These are phyloP conservation scores for Salix caprea DNA, from an alignment of 345 rosid genomes.

Conservation along the genomic window DNA sequence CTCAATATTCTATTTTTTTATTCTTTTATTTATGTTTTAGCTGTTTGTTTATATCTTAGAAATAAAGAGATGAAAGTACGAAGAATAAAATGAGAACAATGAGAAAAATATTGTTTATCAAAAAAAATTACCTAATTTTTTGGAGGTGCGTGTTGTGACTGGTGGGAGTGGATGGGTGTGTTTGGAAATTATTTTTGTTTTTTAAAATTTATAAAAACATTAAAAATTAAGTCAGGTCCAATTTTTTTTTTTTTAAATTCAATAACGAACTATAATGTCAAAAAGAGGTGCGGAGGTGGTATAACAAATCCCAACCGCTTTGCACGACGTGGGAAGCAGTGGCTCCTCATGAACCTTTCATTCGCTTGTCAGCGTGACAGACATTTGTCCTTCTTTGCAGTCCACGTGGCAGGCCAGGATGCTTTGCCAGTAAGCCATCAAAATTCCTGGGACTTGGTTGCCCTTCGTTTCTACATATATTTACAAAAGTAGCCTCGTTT, in stretches of 20 bases:
- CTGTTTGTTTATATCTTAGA: too few relatives aligned
- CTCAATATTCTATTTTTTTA: too few relatives aligned
- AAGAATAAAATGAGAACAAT: too few relatives aligned
- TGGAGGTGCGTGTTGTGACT: neutral
- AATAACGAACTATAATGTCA: too few relatives aligned
- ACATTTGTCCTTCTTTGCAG: constrained; percentile 10
- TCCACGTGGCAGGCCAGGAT: constrained; percentile 20
- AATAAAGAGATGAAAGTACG: too few relatives aligned
- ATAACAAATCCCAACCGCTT: neutral
- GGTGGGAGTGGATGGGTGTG: neutral
- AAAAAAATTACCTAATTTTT: neutral
- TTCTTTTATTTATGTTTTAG: too few relatives aligned
- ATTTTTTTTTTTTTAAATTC: too few relatives aligned
- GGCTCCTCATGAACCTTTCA: neutral
- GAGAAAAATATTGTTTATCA: neutral
- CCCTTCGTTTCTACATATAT: neutral
- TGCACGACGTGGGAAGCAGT: neutral
- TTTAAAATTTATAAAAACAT: too few relatives aligned
- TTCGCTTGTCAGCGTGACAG: constrained; percentile 2
- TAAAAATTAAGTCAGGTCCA: too few relatives aligned
- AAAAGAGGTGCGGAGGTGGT: neutral
- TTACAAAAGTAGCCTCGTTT: neutral
- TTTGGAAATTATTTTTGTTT: too few relatives aligned
- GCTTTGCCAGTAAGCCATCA: constrained; percentile 1
- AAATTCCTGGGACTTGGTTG: neutral